phyloP scores from a whole-genome alignment of 2,329 filamentous ascomycete genomes.

The Talaromyces piceae region DNA sequence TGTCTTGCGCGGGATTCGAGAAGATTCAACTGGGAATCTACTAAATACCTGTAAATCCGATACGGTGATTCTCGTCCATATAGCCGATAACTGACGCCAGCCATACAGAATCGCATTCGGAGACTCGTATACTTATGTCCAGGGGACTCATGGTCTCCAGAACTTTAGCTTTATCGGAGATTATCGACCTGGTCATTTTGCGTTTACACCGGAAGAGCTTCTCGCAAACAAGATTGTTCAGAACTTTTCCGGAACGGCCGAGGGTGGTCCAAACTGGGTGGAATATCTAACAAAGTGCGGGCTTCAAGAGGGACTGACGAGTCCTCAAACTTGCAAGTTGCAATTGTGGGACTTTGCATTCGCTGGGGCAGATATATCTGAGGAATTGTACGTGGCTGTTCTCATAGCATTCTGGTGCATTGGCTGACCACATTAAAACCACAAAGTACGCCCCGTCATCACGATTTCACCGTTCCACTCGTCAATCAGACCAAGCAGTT shows the following conservation, averaged over 20 bases:
- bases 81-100: not conserved
- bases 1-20: not conserved
- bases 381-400: slow-evolving; percentile 25
- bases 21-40: not conserved
- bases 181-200: slow-evolving; percentile 33
- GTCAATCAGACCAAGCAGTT: slow-evolving; percentile 47
- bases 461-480: slow-evolving; percentile 44
- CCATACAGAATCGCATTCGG: slow-evolving; percentile 22
- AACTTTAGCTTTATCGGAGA: slow-evolving; percentile 52
- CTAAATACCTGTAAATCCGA: not conserved
- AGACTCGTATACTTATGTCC: slow-evolving; percentile 40
- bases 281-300: slow-evolving; percentile 48
- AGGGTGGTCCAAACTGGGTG: slow-evolving; percentile 50
- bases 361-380: slow-evolving; percentile 45
- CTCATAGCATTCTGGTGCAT: not conserved
- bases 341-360: slow-evolving; percentile 54
- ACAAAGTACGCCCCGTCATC: slow-evolving; percentile 42
- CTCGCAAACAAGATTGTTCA: slow-evolving; percentile 45
- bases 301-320: slow-evolving; percentile 36
- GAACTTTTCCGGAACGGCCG: slow-evolving; percentile 45
- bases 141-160: slow-evolving; percentile 45
- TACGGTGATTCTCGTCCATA: not conserved
- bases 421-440: not conserved
- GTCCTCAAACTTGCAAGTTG: slow-evolving; percentile 37
- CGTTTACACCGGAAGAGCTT: slow-evolving; percentile 39